Evolutionary conservation across 768 basidiomycete genomes (phyloP).

Genomic region (Tulasnella sp.): DNA sequence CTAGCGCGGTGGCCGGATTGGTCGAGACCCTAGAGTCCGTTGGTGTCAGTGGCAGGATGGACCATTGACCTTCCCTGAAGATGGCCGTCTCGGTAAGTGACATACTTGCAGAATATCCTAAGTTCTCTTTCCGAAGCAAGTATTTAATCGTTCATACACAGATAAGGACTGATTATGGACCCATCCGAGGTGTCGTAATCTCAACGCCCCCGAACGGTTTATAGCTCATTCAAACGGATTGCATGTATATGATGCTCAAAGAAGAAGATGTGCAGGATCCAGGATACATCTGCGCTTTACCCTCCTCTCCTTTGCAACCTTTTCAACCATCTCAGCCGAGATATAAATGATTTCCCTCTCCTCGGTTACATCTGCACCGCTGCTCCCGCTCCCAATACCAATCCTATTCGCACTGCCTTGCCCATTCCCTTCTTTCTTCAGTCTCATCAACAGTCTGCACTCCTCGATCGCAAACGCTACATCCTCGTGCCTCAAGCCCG

Average conservation of each 20-base stretch:
- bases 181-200: too few species aligned
- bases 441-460: slow-evolving; percentile 69
- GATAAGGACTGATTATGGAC: too few species aligned
- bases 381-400: background rate
- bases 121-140: too few species aligned
- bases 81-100: too few species aligned
- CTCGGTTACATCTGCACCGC: slow-evolving; percentile 23
- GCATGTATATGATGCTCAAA: slow-evolving; percentile 31
- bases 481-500: slow-evolving; percentile 82
- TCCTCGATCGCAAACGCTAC: slow-evolving; percentile 87
- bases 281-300: slow-evolving; percentile 56
- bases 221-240: too few species aligned
- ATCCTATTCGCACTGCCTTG: background rate
- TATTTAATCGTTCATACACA: too few species aligned
- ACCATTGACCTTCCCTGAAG: too few species aligned
- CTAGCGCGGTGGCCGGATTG: too few species aligned
- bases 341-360: slow-evolving; percentile 54
- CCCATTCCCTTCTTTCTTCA: slow-evolving; percentile 41
- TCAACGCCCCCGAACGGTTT: background rate
- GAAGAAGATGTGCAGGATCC: slow-evolving; percentile 44
- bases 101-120: too few species aligned
- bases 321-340: slow-evolving; percentile 67
- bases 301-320: slow-evolving; percentile 64
- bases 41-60: too few species aligned
- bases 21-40: too few species aligned